Percentiles rank a stretch among this genome's conserved stretches.
Conservation (phyloP, 352 stramenopile genomes). For the Globisporangium nagaii region DNA sequence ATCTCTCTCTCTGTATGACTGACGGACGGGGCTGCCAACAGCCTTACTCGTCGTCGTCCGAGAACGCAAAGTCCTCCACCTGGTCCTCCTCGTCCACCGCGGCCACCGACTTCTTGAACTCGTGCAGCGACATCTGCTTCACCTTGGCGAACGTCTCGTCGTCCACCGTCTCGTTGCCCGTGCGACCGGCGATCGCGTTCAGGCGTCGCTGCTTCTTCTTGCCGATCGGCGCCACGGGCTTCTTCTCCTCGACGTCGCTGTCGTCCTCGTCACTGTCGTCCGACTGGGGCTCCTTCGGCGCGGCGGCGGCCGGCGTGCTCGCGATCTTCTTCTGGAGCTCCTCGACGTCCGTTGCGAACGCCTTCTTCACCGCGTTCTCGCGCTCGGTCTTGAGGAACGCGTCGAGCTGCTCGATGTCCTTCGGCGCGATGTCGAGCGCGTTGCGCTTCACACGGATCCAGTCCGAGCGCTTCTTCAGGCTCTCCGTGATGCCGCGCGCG, state of each 20-base stretch:
- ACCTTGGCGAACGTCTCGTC: slow-evolving; percentile 67
- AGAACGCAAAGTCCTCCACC: slow-evolving; percentile 79
- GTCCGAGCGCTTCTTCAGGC: slow-evolving; percentile 66
- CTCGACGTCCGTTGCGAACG: slow-evolving; percentile 69
- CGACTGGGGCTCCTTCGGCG: slow-evolving; percentile 17
- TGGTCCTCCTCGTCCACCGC: slow-evolving; percentile 64
- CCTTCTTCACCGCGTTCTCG: slow-evolving; percentile 80
- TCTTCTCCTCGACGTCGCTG: slow-evolving; percentile 29
- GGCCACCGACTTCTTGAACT: slow-evolving; percentile 76
- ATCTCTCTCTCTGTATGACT: no score
- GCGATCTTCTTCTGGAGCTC: slow-evolving; percentile 72
- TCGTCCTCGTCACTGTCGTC: slow-evolving; percentile 33
- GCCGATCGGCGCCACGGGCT: slow-evolving; percentile 16
- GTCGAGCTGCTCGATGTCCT: slow-evolving; percentile 82
- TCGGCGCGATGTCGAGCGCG: slow-evolving; percentile 84
- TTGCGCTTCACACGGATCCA: slow-evolving; percentile 89
- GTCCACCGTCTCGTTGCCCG: slow-evolving; percentile 38
- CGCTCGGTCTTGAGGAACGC: slow-evolving; percentile 78
- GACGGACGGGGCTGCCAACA: no score
- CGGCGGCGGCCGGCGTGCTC: slow-evolving; percentile 18
- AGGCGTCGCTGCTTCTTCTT: slow-evolving; percentile 40
- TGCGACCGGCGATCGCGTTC: slow-evolving; percentile 13
- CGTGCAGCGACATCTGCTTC: slow-evolving; percentile 77
- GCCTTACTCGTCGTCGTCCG: slow-evolving; percentile 58
- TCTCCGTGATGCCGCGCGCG: slow-evolving; percentile 52